Evolutionary conservation across 2,329 filamentous ascomycete species (phyloP).

Genomic region (Cordyceps cateniannulata): DNA sequence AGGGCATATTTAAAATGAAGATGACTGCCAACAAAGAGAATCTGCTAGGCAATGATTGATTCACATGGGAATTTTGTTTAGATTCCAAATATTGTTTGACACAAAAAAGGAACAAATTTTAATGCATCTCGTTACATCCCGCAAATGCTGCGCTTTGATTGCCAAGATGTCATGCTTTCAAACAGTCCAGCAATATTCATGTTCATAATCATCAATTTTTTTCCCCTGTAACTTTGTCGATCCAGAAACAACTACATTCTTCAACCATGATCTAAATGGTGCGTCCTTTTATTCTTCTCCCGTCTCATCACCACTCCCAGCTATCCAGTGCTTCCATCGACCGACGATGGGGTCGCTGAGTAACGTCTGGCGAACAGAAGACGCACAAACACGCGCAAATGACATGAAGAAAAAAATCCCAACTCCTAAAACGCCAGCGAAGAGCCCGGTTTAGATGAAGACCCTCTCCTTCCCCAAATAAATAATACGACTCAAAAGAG

Average conservation of each 20-base stretch:
- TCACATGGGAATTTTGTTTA: conserved; percentile 8
- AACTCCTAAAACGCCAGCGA: conserved; percentile 11
- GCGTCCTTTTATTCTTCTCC: background rate
- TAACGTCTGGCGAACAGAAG: background rate
- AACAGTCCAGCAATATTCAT: background rate
- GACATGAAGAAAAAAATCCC: conserved; percentile 19
- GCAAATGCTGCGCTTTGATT: background rate
- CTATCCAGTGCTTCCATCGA: background rate
- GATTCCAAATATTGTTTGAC: conserved; percentile 3
- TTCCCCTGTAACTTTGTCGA: background rate
- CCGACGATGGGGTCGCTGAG: conserved; percentile 5
- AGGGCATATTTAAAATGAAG: background rate
- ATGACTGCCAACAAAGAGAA: background rate
- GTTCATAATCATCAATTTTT: conserved; percentile 14
- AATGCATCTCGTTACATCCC: background rate
- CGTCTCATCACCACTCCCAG: background rate
- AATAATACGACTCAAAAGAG: background rate
- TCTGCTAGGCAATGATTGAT: background rate
- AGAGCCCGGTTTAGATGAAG: background rate
- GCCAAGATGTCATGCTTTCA: background rate
- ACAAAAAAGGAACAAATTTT: background rate
- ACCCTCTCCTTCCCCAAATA: background rate
- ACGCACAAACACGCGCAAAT: background rate
- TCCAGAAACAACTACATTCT: background rate
- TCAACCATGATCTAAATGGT: conserved; percentile 12